These are phyloP conservation scores for Metschnikowia koreensis DNA, from an alignment of 805 yeast species.

Conservation along the genomic window DNA sequence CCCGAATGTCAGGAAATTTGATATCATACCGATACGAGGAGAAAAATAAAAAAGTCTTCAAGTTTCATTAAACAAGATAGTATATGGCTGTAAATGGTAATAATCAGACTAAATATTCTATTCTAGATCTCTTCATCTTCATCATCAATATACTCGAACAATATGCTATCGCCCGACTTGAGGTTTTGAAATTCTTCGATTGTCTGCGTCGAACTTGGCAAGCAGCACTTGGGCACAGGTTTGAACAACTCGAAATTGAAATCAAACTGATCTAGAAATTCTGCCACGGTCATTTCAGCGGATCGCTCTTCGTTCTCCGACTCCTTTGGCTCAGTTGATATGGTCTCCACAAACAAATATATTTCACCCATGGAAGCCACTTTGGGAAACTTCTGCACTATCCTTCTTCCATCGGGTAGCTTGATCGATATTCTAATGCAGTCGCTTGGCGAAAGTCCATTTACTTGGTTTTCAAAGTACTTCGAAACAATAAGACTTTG, in stretches of 20 bases:
- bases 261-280: slow-evolving; percentile 25
- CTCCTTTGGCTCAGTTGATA: slow-evolving; percentile 20
- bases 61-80: neutral
- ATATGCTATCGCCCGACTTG: slow-evolving; percentile 35
- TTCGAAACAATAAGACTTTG: slow-evolving; percentile 14
- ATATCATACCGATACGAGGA: too few species aligned
- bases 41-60: neutral
- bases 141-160: slow-evolving; percentile 34
- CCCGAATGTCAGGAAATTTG: too few species aligned
- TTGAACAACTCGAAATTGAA: slow-evolving; percentile 40
- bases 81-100: too few species aligned
- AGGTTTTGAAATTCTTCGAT: slow-evolving; percentile 25
- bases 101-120: too few species aligned
- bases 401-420: slow-evolving; percentile 51
- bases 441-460: slow-evolving; percentile 5
- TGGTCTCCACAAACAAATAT: slow-evolving; percentile 49
- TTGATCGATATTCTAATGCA: slow-evolving; percentile 49
- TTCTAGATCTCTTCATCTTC: slow-evolving; percentile 12
- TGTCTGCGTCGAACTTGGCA: slow-evolving; percentile 11
- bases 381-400: slow-evolving; percentile 43
- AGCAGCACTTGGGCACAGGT: slow-evolving; percentile 39
- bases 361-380: slow-evolving; percentile 44
- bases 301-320: slow-evolving; percentile 16
- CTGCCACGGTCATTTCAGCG: slow-evolving; percentile 7
- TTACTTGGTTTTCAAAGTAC: slow-evolving; percentile 13